A percentile compares a stretch with the other conserved stretches of the same genome.
phyloP scores from a whole-genome alignment of 495 filamentous ascomycete species.

The Penicillium bovifimosum region DNA sequence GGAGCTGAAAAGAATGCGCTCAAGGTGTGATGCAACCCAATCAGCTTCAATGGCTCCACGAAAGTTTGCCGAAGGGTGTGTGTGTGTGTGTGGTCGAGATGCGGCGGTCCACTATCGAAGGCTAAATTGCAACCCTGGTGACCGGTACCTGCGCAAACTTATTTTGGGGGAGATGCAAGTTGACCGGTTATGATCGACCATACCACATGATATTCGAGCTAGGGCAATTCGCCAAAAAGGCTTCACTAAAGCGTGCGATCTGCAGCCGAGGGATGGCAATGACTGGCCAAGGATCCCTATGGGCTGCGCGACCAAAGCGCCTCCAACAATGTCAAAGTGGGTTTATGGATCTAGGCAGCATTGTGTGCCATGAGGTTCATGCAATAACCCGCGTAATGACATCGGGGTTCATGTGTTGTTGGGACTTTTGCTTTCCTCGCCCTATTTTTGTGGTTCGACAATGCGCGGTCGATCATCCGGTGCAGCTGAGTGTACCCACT shows the following conservation, averaged over 20 bases:
- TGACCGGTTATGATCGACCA: not conserved
- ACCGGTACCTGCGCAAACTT: not conserved
- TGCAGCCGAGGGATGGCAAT: not conserved
- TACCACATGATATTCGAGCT: not conserved
- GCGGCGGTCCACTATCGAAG: not conserved
- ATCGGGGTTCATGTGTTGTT: not conserved
- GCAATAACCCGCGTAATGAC: not conserved
- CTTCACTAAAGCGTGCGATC: not conserved
- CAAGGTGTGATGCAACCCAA: conserved; percentile 1
- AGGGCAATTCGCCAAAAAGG: not conserved
- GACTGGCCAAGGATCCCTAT: not conserved
- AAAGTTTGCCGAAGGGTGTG: not conserved
- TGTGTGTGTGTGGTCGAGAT: not conserved
- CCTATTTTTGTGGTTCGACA: not conserved
- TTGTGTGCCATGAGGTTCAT: not conserved
- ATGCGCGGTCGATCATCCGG: conserved; percentile 14
- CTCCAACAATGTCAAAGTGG: not conserved
- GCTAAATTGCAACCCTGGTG: not conserved
- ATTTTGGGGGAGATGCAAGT: not conserved
- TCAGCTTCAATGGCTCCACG: not conserved
- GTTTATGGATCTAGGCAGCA: not conserved
- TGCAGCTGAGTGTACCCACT: conserved; percentile 11
- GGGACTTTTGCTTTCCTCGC: conserved; percentile 1
- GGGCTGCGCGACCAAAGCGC: not conserved
- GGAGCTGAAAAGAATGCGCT: not conserved